phyloP scores from a whole-genome alignment of 2,329 filamentous ascomycete genomes.

The Acarospora socialis region DNA sequence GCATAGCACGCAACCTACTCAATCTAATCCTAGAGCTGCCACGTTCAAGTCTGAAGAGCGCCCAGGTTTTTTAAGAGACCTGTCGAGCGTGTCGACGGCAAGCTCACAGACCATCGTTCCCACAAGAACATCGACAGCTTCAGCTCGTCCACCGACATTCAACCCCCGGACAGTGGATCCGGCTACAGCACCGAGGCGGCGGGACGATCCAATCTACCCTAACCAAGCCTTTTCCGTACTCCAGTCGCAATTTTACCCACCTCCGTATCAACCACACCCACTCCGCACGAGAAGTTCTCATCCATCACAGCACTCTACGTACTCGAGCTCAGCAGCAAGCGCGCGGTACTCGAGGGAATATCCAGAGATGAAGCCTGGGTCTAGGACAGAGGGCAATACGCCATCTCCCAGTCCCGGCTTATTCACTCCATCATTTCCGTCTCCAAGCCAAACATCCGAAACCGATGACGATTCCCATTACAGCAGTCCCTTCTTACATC shows the following conservation, averaged over 20 bases:
- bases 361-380: constrained; percentile 12
- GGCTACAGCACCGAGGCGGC: too few species aligned
- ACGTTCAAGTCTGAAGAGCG: too few species aligned
- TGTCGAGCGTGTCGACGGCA: too few species aligned
- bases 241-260: constrained; percentile 29
- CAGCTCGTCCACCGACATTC: too few species aligned
- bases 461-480: constrained; percentile 24
- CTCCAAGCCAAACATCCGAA: constrained; percentile 19
- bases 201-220: constrained; percentile 28
- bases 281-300: constrained; percentile 31
- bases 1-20: too few species aligned
- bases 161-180: too few species aligned
- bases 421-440: constrained; percentile 24
- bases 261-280: constrained; percentile 25
- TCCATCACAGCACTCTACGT: constrained; percentile 23
- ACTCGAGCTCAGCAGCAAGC: constrained; percentile 14
- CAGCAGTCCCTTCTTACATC: constrained; percentile 52
- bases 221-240: constrained; percentile 34
- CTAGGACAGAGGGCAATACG: constrained; percentile 32
- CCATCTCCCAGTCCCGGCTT: constrained; percentile 33
- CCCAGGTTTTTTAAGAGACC: too few species aligned
- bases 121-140: too few species aligned
- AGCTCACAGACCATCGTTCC: too few species aligned
- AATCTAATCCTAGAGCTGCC: too few species aligned
- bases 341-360: constrained; percentile 13